Evolutionary conservation across 2,329 filamentous ascomycete genomes (phyloP), one percentile per base, ranked within the genome.

Genomic region (Nothopassalora personata): DNA sequence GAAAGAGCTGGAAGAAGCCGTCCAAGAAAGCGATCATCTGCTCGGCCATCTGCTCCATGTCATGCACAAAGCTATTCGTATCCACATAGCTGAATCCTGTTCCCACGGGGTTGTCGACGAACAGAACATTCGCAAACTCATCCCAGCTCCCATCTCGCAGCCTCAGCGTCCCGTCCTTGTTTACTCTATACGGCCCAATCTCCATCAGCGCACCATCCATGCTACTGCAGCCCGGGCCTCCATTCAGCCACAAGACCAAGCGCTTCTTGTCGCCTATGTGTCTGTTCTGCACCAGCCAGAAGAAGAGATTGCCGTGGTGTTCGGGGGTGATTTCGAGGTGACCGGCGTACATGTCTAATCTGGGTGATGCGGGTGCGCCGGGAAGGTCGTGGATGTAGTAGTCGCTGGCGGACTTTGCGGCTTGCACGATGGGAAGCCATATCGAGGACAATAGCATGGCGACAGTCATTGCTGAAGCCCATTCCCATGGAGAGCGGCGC

Each of bases 141-240:
- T 96, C 89, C 95, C 95, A 99, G 0, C 91, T 92, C n/a, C 94
- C 94, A 57, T 95, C 88, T 73, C 97, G 97, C 73, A 90, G 86
- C 59, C 80, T 80, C 58, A 99, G 78, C 69, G 87, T 81, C 75
- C 82, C 75, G 33, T 88, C 83, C 65, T 93, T 83, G 70, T 88
- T 87, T 58, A 99, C 78, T 64, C 94, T 82, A 74, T 97, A 99
- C 1, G 94, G 94, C 0, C 94, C 94, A 64, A 99, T 85, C 75
- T 99, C 94, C 86, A 97, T 97, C 80, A 97, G 76, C 2, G 91
- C 91, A 66, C 93, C 94, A 74, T 99, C 95, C 81, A 97, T 92
- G 30, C 93, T 97, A 74, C 91, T 97, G 76, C 94, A 99, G 30
- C 95, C 94, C 1, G 94, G 94, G 0, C 94, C 95, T 56, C 94